Conservation (phyloP, 179 eudicot genomes). For the Silene coronaria region DNA sequence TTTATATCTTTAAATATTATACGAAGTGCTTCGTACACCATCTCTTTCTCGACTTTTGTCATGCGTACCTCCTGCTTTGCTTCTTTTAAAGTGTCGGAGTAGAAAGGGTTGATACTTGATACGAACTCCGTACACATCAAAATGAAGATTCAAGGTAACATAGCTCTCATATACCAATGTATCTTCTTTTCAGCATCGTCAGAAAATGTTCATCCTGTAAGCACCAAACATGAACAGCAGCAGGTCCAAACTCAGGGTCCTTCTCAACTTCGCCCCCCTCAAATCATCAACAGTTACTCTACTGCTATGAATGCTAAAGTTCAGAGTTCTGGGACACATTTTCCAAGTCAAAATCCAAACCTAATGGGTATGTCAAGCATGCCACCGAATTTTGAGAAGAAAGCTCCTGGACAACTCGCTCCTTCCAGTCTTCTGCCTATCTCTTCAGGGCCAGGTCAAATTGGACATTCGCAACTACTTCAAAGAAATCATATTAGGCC, state of each 20-base stretch:
- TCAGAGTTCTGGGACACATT: slow-evolving; percentile 1
- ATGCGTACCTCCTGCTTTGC: too few relatives aligned
- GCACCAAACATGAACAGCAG: slow-evolving; percentile 5
- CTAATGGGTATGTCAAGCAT: neutral
- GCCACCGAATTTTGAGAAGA: slow-evolving; percentile 5
- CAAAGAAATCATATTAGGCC: neutral
- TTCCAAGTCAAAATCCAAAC: slow-evolving; percentile 8
- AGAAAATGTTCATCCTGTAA: slow-evolving; percentile 7
- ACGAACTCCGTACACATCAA: too few relatives aligned
- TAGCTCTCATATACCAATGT: too few relatives aligned
- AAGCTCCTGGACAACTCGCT: slow-evolving; percentile 4
- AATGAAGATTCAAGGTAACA: too few relatives aligned
- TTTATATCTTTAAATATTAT: too few relatives aligned
- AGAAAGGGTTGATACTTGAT: too few relatives aligned
- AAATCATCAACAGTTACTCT: slow-evolving; percentile 12
- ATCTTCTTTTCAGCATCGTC: slow-evolving; percentile 10
- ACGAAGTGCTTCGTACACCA: too few relatives aligned
- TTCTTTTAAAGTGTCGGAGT: too few relatives aligned
- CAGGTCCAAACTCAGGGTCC: slow-evolving; percentile 7
- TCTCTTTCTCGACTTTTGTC: too few relatives aligned
- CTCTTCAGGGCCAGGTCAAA: neutral
- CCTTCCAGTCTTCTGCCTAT: slow-evolving; percentile 13
- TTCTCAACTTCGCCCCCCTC: slow-evolving; percentile 19
- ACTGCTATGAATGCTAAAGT: neutral
- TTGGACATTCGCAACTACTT: neutral